phyloP scores from a whole-genome alignment of 2,329 filamentous ascomycete species.

The Podosphaera aphanis region DNA sequence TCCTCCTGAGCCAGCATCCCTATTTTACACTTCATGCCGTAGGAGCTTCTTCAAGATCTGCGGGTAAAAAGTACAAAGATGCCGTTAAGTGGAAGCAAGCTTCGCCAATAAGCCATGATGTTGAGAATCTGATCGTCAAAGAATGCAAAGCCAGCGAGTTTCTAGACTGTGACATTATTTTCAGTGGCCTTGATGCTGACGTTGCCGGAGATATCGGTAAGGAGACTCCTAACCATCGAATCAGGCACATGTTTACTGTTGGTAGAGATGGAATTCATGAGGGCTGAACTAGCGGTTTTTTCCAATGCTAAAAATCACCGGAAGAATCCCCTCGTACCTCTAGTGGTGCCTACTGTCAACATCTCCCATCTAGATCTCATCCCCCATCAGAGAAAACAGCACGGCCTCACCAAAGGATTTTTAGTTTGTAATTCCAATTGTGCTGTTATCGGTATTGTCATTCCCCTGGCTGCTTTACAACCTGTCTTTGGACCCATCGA shows the following conservation, averaged over 20 bases:
- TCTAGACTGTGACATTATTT: conserved; percentile 74
- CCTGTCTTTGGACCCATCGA: conserved; percentile 67
- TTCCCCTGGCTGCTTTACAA: conserved; percentile 79
- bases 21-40: conserved; percentile 69
- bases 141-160: conserved; percentile 69
- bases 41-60: conserved; percentile 70
- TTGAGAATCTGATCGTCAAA: conserved; percentile 64
- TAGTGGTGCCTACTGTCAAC: conserved; percentile 91
- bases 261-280: conserved; percentile 71
- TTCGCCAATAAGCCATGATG: conserved; percentile 48
- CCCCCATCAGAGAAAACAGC: conserved; percentile 58
- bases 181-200: conserved; percentile 78
- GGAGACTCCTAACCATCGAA: not conserved
- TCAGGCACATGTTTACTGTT: not conserved
- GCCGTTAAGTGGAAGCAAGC: conserved; percentile 91
- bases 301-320: conserved; percentile 97
- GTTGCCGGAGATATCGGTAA: conserved; percentile 77
- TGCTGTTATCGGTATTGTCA: conserved; percentile 86
- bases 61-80: conserved; percentile 85
- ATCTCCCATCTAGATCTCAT: conserved; percentile 69
- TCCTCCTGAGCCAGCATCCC: conserved; percentile 71
- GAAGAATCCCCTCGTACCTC: conserved; percentile 66
- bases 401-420: conserved; percentile 61
- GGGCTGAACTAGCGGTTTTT: conserved; percentile 74
- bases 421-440: conserved; percentile 97